Conservation (phyloP, 2,329 filamentous ascomycete species). For the Metarhizium humberi region DNA sequence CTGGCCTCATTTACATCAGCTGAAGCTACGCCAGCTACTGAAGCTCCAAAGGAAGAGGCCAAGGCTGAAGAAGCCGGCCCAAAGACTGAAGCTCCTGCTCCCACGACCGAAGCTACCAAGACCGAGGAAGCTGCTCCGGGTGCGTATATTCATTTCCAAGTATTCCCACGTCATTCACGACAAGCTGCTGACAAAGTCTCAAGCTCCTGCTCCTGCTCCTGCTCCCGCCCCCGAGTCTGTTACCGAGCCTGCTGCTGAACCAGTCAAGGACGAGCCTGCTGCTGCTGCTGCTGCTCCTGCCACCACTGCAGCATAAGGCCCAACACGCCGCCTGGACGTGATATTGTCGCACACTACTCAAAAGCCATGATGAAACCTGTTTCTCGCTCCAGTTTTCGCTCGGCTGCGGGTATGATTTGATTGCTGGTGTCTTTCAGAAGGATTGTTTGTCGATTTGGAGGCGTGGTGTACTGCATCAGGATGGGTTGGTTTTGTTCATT, state of each 20-base stretch:
- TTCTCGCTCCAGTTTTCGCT: background rate
- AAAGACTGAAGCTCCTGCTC: background rate
- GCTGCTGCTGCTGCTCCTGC: slow-evolving; percentile 10
- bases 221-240: background rate
- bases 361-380: background rate
- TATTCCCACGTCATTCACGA: no score
- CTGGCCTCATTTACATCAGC: slow-evolving; percentile 7
- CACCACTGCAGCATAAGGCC: slow-evolving; percentile 3
- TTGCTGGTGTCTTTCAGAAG: slow-evolving; percentile 1
- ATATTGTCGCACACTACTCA: background rate
- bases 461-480: slow-evolving; percentile 3
- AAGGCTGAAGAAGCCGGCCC: background rate
- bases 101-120: slow-evolving; percentile 1
- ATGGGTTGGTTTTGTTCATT: slow-evolving; percentile 9
- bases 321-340: background rate
- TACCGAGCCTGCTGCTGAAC: slow-evolving; percentile 9
- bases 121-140: slow-evolving; percentile 3
- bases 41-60: slow-evolving; percentile 2
- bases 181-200: background rate
- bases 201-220: slow-evolving; percentile 4
- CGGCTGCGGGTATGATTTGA: background rate
- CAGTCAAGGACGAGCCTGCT: slow-evolving; percentile 19
- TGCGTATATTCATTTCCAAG: background rate
- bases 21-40: slow-evolving; percentile 14
- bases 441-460: background rate